phyloP scores from a whole-genome alignment of 495 filamentous ascomycete species.

The Hypoxylon trugodes region DNA sequence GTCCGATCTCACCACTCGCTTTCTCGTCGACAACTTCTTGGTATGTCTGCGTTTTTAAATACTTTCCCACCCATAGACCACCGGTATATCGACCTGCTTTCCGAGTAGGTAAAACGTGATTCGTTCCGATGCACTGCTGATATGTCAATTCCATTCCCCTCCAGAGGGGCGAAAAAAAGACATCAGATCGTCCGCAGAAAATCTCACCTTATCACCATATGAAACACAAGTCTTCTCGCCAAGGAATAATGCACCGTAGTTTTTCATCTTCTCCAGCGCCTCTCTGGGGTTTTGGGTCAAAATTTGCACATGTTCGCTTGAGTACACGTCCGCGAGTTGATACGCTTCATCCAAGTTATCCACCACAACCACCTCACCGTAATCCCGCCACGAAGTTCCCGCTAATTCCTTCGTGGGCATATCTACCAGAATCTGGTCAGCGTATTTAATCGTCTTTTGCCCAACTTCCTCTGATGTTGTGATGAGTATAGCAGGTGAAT shows the following conservation, averaged over 20 bases:
- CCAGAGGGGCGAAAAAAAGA: background rate
- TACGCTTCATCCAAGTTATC: constrained; percentile 57
- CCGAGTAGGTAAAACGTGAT: constrained; percentile 62
- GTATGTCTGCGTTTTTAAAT: constrained; percentile 60
- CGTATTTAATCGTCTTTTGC: constrained; percentile 48
- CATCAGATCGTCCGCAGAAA: too few relatives aligned
- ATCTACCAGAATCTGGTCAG: constrained; percentile 52
- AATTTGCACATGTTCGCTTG: constrained; percentile 64
- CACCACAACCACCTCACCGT: constrained; percentile 60
- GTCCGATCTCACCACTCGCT: constrained; percentile 59
- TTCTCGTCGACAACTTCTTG: constrained; percentile 57
- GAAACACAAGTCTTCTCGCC: constrained; percentile 64
- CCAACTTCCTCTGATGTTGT: constrained; percentile 57
- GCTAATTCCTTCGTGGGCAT: constrained; percentile 57
- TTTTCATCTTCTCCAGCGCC: constrained; percentile 60
- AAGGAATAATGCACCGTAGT: constrained; percentile 62
- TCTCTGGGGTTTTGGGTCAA: constrained; percentile 57
- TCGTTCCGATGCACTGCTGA: constrained; percentile 59
- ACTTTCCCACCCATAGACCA: constrained; percentile 64
- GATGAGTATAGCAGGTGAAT: constrained; percentile 59
- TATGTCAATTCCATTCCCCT: background rate
- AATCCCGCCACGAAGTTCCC: constrained; percentile 53
- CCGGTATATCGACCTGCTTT: constrained; percentile 59
- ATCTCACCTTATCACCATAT: constrained; percentile 59
- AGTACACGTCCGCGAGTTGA: constrained; percentile 59